Evolutionary conservation across 2,329 filamentous ascomycete genomes (phyloP).

Genomic region (Diaporthe sp.): DNA sequence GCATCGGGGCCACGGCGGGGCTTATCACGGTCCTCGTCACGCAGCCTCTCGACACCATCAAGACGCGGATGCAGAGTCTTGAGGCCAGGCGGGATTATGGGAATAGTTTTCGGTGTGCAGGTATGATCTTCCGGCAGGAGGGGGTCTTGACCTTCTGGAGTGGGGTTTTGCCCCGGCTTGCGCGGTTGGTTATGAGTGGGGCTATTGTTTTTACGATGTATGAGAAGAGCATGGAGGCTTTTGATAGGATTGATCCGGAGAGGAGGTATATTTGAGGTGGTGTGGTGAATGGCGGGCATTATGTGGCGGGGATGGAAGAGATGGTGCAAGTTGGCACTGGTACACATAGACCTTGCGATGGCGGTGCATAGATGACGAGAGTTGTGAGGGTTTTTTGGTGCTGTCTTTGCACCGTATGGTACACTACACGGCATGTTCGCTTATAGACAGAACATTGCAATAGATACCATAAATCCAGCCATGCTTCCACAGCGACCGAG

Average conservation of each 20-base stretch:
- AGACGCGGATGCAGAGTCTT: slow-evolving; percentile 98
- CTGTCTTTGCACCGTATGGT: not conserved
- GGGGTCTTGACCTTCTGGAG: slow-evolving; percentile 93
- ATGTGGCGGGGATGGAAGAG: too few species aligned
- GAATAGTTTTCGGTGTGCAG: slow-evolving; percentile 87
- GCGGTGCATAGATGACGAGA: too few species aligned
- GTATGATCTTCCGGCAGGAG: slow-evolving; percentile 87
- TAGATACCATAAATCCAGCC: not conserved
- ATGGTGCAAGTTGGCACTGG: not conserved
- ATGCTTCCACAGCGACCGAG: not conserved
- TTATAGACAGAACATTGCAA: not conserved
- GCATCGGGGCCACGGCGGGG: slow-evolving; percentile 87
- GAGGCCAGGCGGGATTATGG: slow-evolving; percentile 85
- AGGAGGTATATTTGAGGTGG: slow-evolving; percentile 78
- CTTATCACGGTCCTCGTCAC: slow-evolving; percentile 88
- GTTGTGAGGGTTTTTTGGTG: not conserved
- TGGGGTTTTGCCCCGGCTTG: slow-evolving; percentile 87
- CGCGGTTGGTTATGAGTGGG: slow-evolving; percentile 86
- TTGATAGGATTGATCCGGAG: slow-evolving; percentile 84
- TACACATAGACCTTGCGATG: not conserved
- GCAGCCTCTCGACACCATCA: slow-evolving; percentile 88
- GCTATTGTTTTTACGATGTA: slow-evolving; percentile 99
- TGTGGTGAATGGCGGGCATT: not conserved
- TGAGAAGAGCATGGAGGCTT: slow-evolving; percentile 93
- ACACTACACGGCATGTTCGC: not conserved